Base-by-base conservation (phyloP, 2,329 filamentous ascomycete species). In the Lecanicillium sp. region DNA sequence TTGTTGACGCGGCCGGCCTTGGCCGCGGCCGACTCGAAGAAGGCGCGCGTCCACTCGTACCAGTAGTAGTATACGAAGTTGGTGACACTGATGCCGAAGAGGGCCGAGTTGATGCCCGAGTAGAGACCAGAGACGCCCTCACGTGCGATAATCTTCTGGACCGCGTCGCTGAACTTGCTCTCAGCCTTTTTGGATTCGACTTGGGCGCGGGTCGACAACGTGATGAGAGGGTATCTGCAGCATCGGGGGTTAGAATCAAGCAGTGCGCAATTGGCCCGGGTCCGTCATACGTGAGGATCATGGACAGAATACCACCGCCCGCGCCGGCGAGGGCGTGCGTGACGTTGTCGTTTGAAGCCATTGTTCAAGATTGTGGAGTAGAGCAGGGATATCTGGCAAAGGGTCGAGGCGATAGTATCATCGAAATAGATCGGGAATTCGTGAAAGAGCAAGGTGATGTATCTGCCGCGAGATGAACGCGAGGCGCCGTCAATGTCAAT, bases 21-120 rank as follows among this genome's bases (percentile, higher is more conserved):
- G 50, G 77, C 66, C 38, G 90, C 89, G 9, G 89, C 87, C 55
- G 77, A 75, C 65, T 88, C 89, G 71, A 97, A 96, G 64, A 86
- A 86, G 43, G 85, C 78, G 51, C 90, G 84, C 54, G 90, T 93
- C 87, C 89, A 98, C 73, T 98, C 93, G 70, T 97, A 98, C 91
- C 88, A 98, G 77, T 97, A 98, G 73, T 98, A 98, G 77, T 98
- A 98, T 40, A 98, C 91, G 65, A 98, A 98, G 75, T 98, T 98
- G 60, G 93, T 98, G 58, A 98, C 84, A 67, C 87, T 93, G 73
- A 98, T 97, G 66, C 93, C 93, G 67, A 98, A 96, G 38, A 98
- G 77, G 44, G 93, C 93, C 53, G 87, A 94, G 67, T 95, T 89
- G 51, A 98, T 81, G 35, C 93, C 93, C 6, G 93, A 84, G 66